phyloP scores from a whole-genome alignment of 2,329 filamentous ascomycete genomes.

The Macrophomina pseudophaseolina region DNA sequence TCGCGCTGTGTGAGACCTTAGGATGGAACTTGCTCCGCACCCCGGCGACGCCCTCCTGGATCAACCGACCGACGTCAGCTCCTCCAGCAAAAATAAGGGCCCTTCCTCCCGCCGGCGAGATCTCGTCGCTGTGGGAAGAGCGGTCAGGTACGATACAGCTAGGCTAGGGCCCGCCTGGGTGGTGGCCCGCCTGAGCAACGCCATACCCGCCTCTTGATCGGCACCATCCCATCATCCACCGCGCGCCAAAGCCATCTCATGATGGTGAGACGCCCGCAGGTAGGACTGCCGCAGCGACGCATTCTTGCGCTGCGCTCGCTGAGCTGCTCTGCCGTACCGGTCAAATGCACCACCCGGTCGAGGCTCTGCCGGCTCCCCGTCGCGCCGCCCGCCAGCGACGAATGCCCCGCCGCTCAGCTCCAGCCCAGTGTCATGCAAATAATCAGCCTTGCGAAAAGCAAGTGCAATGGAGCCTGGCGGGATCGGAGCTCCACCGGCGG shows the following conservation, averaged over 20 bases:
- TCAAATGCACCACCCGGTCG: background rate
- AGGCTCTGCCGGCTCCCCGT: background rate
- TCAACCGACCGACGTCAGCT: slow-evolving; percentile 12
- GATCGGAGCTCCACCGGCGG: slow-evolving; percentile 4
- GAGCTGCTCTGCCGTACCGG: background rate
- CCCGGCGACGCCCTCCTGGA: background rate
- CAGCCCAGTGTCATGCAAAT: slow-evolving; percentile 9
- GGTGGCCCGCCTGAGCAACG: slow-evolving; percentile 1
- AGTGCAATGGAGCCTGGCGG: background rate
- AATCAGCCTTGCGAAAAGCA: slow-evolving; percentile 19
- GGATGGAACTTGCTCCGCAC: background rate
- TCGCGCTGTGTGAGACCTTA: background rate
- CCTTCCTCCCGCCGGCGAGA: slow-evolving; percentile 3
- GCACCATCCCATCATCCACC: background rate
- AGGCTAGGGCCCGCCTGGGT: background rate
- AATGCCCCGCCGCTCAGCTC: slow-evolving; percentile 1
- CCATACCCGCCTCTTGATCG: slow-evolving; percentile 11
- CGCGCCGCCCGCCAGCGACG: background rate
- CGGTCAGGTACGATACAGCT: slow-evolving; percentile 9
- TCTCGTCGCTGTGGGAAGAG: slow-evolving; percentile 6
- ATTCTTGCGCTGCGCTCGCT: background rate
- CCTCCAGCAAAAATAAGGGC: slow-evolving; percentile 5
- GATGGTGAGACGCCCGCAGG: slow-evolving; percentile 18
- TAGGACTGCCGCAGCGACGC: slow-evolving; percentile 9
- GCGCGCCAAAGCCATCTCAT: background rate